A percentile compares a stretch with the other conserved stretches of the same genome.
phyloP scores from a whole-genome alignment of 176 grass and related monocot species.

The Secale cereale region DNA sequence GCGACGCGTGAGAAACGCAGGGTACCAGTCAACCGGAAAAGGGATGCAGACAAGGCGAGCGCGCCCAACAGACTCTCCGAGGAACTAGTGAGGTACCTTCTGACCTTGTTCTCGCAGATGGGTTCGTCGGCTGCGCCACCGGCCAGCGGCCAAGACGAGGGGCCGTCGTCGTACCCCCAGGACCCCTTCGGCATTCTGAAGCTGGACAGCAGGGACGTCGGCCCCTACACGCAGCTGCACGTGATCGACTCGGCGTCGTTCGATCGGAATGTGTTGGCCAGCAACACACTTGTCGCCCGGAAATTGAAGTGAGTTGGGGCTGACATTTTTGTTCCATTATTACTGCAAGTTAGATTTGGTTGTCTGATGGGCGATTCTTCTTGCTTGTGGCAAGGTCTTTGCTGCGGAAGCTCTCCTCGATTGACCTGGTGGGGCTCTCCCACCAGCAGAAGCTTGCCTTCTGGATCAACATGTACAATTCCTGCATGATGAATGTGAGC shows the following conservation, averaged over 20 bases:
- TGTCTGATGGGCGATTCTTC: neutral
- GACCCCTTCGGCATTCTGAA: slow-evolving; percentile 76
- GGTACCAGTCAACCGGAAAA: slow-evolving; percentile 32
- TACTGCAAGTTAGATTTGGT: slow-evolving; percentile 35
- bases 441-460: slow-evolving; percentile 97
- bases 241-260: slow-evolving; percentile 51
- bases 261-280: slow-evolving; percentile 34
- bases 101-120: slow-evolving; percentile 67
- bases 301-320: slow-evolving; percentile 67
- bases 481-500: slow-evolving; percentile 98
- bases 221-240: slow-evolving; percentile 65
- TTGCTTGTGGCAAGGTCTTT: slow-evolving; percentile 46
- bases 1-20: too few species aligned
- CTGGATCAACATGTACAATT: slow-evolving; percentile 97
- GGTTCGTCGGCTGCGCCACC: neutral
- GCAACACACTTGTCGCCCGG: slow-evolving; percentile 39
- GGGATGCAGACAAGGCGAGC: slow-evolving; percentile 41
- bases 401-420: slow-evolving; percentile 52
- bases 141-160: slow-evolving; percentile 34
- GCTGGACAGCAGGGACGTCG: slow-evolving; percentile 65
- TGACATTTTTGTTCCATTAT: neutral
- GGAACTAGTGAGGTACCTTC: slow-evolving; percentile 73
- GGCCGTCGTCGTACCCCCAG: slow-evolving; percentile 43
- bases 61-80: slow-evolving; percentile 77
- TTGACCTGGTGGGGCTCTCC: slow-evolving; percentile 61